Percentiles rank a stretch among this genome's conserved stretches.
These are phyloP conservation scores for Naegleria fowleri DNA, from an alignment of 208 protist genomes.

Conservation along the genomic window DNA sequence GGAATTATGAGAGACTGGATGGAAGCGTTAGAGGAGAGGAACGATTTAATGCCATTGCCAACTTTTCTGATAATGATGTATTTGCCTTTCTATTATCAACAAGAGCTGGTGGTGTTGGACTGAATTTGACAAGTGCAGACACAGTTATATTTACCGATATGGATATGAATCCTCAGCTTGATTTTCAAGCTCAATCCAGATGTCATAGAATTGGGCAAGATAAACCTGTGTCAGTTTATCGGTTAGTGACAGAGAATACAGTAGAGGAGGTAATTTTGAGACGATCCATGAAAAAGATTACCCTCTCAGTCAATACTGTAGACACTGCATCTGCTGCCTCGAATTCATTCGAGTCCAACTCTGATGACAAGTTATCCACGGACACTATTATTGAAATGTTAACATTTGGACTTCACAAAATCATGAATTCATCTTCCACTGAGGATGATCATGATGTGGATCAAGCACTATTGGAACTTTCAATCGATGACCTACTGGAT, in stretches of 20 bases:
- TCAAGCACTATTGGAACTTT: not conserved
- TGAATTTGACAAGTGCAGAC: conserved; percentile 96
- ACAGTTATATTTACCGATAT: conserved; percentile 96
- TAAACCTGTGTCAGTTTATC: conserved; percentile 63
- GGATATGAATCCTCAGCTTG: conserved; percentile 97
- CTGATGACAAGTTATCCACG: not conserved
- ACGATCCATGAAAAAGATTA: conserved; percentile 21
- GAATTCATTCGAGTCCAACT: not conserved
- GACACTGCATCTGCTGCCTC: not conserved
- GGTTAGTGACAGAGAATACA: conserved; percentile 71
- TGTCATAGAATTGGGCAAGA: conserved; percentile 75
- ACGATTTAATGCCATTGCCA: conserved; percentile 36
- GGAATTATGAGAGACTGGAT: conserved; percentile 21
- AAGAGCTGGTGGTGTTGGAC: conserved; percentile 89
- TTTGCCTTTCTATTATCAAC: conserved; percentile 97
- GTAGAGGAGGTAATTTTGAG: conserved; percentile 66
- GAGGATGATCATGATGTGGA: not conserved
- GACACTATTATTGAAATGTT: not conserved
- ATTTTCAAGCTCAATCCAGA: conserved; percentile 87
- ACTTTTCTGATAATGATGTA: conserved; percentile 84
- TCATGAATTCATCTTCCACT: not conserved
- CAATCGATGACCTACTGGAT: not conserved
- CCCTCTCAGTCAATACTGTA: not conserved
- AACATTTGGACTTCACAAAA: not conserved
- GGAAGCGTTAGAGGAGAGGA: conserved; percentile 65